Conservation (phyloP, 352 stramenopile genomes). For the Phytophthora cactorum region DNA sequence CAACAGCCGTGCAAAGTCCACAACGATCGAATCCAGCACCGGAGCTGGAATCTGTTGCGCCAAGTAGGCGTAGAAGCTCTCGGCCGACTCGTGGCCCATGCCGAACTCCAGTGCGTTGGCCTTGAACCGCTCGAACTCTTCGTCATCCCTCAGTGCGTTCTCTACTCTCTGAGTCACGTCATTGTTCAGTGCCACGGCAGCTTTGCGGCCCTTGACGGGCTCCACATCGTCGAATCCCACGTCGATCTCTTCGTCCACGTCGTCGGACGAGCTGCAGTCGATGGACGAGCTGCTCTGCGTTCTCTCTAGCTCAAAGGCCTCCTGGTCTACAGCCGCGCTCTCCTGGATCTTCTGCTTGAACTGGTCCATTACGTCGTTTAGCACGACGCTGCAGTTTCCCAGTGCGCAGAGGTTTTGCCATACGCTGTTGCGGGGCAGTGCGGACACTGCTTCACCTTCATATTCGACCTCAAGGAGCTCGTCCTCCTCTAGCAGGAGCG, state of each 20-base stretch:
- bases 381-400: slow-evolving; percentile 53
- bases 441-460: slow-evolving; percentile 48
- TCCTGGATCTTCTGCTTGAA: slow-evolving; percentile 77
- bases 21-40: slow-evolving; percentile 69
- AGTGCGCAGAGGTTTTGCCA: slow-evolving; percentile 74
- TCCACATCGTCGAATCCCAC: slow-evolving; percentile 74
- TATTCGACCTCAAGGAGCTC: slow-evolving; percentile 53
- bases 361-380: slow-evolving; percentile 44
- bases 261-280: slow-evolving; percentile 59
- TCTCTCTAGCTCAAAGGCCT: slow-evolving; percentile 47
- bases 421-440: slow-evolving; percentile 49
- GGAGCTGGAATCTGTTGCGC: slow-evolving; percentile 55
- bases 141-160: slow-evolving; percentile 48
- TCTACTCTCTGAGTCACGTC: slow-evolving; percentile 74
- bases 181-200: slow-evolving; percentile 77
- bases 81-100: slow-evolving; percentile 64
- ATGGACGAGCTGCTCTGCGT: slow-evolving; percentile 53
- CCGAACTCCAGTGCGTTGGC: slow-evolving; percentile 77
- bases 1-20: slow-evolving; percentile 83
- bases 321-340: slow-evolving; percentile 50
- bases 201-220: slow-evolving; percentile 78
- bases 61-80: slow-evolving; percentile 77
- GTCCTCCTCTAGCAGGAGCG: slow-evolving; percentile 64
- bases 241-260: slow-evolving; percentile 50
- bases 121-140: slow-evolving; percentile 84